phyloP scores from a whole-genome alignment of 768 basidiomycete species.

The Leccinum rimulosum region DNA sequence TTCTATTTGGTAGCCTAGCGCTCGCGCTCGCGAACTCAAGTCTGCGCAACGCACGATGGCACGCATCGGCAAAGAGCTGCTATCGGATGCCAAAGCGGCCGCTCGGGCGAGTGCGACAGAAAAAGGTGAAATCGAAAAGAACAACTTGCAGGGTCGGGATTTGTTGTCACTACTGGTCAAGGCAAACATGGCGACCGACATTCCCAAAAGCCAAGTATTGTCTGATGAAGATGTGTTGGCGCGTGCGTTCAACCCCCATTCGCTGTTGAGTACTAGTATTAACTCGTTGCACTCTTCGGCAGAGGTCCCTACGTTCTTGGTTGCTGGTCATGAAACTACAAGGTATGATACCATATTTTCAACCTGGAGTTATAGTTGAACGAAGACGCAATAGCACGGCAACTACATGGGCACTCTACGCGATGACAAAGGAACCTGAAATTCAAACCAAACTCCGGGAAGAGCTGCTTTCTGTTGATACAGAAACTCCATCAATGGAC shows the following conservation, averaged over 20 bases:
- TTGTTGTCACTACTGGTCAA: conserved; percentile 34
- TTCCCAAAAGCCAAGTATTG: conserved; percentile 52
- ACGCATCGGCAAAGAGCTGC: conserved; percentile 49
- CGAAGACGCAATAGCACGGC: conserved; percentile 28
- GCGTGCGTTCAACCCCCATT: conserved; percentile 34
- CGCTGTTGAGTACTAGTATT: background rate
- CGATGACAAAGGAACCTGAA: conserved; percentile 45
- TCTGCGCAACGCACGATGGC: conserved; percentile 41
- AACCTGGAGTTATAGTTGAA: background rate
- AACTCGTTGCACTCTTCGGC: background rate
- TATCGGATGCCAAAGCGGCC: conserved; percentile 45
- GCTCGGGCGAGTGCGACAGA: conserved; percentile 24
- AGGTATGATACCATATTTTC: background rate
- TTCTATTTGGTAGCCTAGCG: conserved; percentile 20
- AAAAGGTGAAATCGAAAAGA: conserved; percentile 33
- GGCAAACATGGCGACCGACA: conserved; percentile 41
- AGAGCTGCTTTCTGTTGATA: conserved; percentile 50
- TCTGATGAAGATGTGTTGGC: conserved; percentile 61
- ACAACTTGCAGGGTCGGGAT: conserved; percentile 43
- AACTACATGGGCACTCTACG: conserved; percentile 58
- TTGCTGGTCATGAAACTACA: conserved; percentile 2
- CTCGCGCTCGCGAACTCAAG: conserved; percentile 10
- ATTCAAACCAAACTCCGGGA: conserved; percentile 56
- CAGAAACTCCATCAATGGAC: conserved; percentile 67
- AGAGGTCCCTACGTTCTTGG: conserved; percentile 1